Conservation (phyloP, 148 eudicot genomes). For the Vaccinium vitisidaea region DNA sequence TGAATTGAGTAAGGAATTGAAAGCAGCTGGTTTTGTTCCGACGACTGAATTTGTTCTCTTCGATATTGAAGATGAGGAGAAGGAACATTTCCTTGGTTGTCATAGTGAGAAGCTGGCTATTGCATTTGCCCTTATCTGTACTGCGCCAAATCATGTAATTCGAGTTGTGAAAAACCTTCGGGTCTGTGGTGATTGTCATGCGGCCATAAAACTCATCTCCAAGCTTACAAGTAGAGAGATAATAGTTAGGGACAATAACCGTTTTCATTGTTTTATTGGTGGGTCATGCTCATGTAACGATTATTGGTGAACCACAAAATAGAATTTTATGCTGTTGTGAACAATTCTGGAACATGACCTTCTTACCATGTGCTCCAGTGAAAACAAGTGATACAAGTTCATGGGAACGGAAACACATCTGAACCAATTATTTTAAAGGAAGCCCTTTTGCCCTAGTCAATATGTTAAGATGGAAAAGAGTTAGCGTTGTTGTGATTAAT, state of each 20-base stretch:
- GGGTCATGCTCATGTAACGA: conserved; percentile 17
- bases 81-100: conserved; percentile 17
- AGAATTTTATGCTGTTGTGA: neutral
- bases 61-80: conserved; percentile 19
- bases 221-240: conserved; percentile 15
- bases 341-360: neutral
- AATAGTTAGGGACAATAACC: conserved; percentile 13
- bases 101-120: conserved; percentile 18
- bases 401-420: neutral
- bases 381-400: neutral
- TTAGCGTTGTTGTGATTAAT: neutral
- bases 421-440: neutral
- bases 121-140: conserved; percentile 14
- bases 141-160: conserved; percentile 7
- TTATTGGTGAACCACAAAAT: conserved; percentile 8
- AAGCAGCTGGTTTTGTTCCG: conserved; percentile 13
- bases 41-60: conserved; percentile 12
- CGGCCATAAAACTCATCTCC: conserved; percentile 14
- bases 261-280: neutral
- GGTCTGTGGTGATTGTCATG: conserved; percentile 18
- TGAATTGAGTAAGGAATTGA: conserved; percentile 17
- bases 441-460: neutral
- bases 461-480: neutral
- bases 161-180: conserved; percentile 17
- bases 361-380: neutral